Evolutionary conservation across 371 early-diverging fungal genomes (phyloP).

Genomic region (Dichotomocladium elegans): DNA sequence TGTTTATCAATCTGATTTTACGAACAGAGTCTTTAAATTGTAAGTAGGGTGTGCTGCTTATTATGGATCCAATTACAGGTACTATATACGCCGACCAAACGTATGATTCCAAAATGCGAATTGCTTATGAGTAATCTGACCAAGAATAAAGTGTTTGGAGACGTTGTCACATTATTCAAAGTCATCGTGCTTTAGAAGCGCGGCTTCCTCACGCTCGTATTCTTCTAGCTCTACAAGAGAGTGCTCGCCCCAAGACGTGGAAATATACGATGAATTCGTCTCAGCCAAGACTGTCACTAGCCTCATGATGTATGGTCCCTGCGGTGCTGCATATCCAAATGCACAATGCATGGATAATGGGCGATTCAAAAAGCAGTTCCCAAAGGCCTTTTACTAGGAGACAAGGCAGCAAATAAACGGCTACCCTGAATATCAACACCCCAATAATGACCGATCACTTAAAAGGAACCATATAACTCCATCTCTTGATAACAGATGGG

Average conservation of each 20-base stretch:
- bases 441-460: too few relatives aligned
- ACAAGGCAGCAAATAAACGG: too few relatives aligned
- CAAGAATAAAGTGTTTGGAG: not conserved
- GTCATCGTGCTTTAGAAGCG: not conserved
- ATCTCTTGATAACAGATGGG: too few relatives aligned
- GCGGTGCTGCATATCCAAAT: conserved; percentile 9
- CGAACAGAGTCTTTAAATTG: too few relatives aligned
- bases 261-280: not conserved
- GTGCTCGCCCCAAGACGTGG: not conserved
- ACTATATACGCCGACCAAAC: not conserved
- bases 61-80: not conserved
- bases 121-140: not conserved
- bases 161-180: not conserved
- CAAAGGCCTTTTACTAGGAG: conserved; percentile 7
- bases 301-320: conserved; percentile 31
- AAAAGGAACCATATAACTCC: too few relatives aligned
- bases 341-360: conserved; percentile 24
- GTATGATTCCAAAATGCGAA: not conserved
- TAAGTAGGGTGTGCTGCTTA: not conserved
- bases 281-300: conserved; percentile 16
- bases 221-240: not conserved
- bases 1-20: too few relatives aligned
- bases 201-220: not conserved
- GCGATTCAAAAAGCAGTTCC: conserved; percentile 18
- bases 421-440: too few relatives aligned